Base-by-base conservation (phyloP, 2,329 filamentous ascomycete genomes). In the Pseudocercospora fijiensis region DNA sequence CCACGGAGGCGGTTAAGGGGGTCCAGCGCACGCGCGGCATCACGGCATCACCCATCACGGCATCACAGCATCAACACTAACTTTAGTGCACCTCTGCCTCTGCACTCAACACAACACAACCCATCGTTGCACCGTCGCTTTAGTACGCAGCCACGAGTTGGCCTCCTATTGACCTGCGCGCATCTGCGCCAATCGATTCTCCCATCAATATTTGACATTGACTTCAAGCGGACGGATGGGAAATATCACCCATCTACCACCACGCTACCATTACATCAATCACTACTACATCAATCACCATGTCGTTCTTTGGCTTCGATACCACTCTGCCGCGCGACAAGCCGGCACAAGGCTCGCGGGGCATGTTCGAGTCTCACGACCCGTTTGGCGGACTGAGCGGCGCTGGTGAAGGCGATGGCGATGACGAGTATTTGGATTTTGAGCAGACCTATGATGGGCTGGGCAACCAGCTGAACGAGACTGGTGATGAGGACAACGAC, bases 361-460 rank as follows among this genome's bases (percentile, higher is more conserved):
- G 92, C 74, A 98, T 98, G 65, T 77, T 79, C 88, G 92, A 56
- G n/a, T 84, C 65, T 85, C 90, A 75, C 71, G 92, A 99, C 78
- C 92, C 94, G 43, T 98, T 98, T 78, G 92, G 91, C 69, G 88
- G 90, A 63, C 86, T 97, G 62, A 88, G 90, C 71, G 84, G 81
- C 72, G 77, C 82, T 57, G 83, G 84, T 64, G 20, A 3, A n/a
- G 51, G 22, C 18, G 13, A 22, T 24, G 53, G 53, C 26, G 85
- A 89, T 64, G 86, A 88, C 70, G 85, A 88, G 75, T 83, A 80
- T 82, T 85, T 90, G 72, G 90, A 98, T 72, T 99, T 98, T 71
- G 95, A 99, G 72, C 92, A 99, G 75, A 98, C 94, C 41, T 98
- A 98, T 76, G 95, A 99, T 78, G 94, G 94, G 18, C 83, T 99